Base-by-base conservation (phyloP, 73 alveolate species). In the Stentor roeselii region DNA sequence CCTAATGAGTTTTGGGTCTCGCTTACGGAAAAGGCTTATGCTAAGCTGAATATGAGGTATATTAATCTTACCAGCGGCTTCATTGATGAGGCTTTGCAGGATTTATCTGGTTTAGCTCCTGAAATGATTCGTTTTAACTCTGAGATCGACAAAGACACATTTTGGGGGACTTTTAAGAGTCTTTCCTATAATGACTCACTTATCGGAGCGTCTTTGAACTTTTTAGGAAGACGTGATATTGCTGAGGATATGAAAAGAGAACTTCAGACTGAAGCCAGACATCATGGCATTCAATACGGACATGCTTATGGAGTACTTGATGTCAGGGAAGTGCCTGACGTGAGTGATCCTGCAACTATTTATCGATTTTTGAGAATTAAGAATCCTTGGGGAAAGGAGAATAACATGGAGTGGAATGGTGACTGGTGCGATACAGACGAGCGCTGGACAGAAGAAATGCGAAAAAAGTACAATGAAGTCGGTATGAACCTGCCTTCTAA, bases 321-420 rank as follows among this genome's bases (percentile, higher is more conserved):
- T 92, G 90, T 95, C 11, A 91, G 97, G 84, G 98, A 96, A 84
- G 89, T 97, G 15, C 60, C 84, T n/a, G 78, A 1, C 85, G 82
- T 14, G 21, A 32, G n/a, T 21, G 84, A 67, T 32, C 80, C 80
- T 67, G 34, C n/a, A 21, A 84, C 86, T 21, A 87, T 91, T 60
- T 90, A 92, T 75, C 86, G 90, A 80, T 76, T 98, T 37, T 87
- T 97, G 60, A 89, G 98, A 77, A 85, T 97, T 34, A 95, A 99
- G 84, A 98, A 98, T 90, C 99, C 99, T 2, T 98, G 99, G 99
- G 99, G 99, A 40, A 92, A 92, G 76, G 94, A 76, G 34, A 76
- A 76, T 76, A 41, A 37, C n/a, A 37, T 76, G 84, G 84, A 76
- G 39, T 76, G 84, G 85, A 39, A 76, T 39, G 84, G 84, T 21